A percentile compares a stretch with the other conserved stretches of the same genome.
These are phyloP conservation scores for Yarrowia deformans DNA, from an alignment of 805 yeast genomes.

Conservation along the genomic window DNA sequence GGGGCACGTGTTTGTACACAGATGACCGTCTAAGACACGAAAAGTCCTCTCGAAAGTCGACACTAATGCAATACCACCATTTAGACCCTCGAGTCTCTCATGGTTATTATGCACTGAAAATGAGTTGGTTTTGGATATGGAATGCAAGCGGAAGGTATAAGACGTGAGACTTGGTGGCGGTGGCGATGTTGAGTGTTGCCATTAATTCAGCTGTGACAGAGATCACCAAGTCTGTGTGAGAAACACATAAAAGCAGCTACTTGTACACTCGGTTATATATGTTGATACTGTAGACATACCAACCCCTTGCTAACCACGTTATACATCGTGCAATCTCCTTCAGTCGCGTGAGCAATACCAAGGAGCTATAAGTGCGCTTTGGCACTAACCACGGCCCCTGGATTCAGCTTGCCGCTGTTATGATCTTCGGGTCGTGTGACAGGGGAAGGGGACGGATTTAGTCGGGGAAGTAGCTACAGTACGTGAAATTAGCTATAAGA, in stretches of 20 bases:
- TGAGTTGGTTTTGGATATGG: neutral
- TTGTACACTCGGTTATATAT: too few relatives aligned
- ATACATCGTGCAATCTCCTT: too few relatives aligned
- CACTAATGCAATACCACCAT: constrained; percentile 6
- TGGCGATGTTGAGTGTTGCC: neutral
- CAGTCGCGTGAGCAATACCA: neutral
- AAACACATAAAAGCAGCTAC: too few relatives aligned
- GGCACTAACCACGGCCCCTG: neutral
- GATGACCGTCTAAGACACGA: too few relatives aligned
- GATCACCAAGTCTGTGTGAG: too few relatives aligned
- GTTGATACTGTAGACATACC: too few relatives aligned
- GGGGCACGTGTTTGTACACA: too few relatives aligned
- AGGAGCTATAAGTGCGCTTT: neutral
- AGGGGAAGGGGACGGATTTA: constrained; percentile 15
- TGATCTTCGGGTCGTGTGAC: constrained; percentile 33
- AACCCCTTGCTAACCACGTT: too few relatives aligned
- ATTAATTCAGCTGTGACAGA: too few relatives aligned
- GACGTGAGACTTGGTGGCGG: too few relatives aligned
- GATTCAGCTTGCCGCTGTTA: neutral
- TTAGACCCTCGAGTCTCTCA: neutral
- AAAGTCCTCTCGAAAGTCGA: neutral
- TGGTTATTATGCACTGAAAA: constrained; percentile 8
- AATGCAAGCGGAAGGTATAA: constrained; percentile 21
- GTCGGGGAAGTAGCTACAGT: too few relatives aligned
- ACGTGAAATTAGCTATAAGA: too few relatives aligned